phyloP scores from a whole-genome alignment of 345 rosid genomes.

The Gossypium mustelinum region DNA sequence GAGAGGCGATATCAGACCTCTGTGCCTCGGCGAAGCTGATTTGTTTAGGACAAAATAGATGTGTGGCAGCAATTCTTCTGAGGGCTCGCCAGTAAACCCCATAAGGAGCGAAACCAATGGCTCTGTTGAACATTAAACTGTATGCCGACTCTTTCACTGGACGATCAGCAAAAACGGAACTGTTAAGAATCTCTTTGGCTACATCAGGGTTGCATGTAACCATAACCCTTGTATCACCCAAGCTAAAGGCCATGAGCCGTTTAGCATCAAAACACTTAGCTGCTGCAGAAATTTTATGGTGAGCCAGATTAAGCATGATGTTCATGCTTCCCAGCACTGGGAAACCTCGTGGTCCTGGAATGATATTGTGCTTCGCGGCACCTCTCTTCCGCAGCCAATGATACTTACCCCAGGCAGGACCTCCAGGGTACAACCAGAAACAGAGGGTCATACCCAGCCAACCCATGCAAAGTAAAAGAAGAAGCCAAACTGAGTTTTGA shows the following conservation, averaged over 20 bases:
- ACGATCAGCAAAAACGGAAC: constrained; percentile 61
- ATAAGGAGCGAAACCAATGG: constrained; percentile 77
- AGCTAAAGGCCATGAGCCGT: constrained; percentile 71
- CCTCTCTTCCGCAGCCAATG: constrained; percentile 16
- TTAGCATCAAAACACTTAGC: constrained; percentile 42
- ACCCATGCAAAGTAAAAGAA: constrained; percentile 28
- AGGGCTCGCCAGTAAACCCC: constrained; percentile 75
- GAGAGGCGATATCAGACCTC: constrained; percentile 37
- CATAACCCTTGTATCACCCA: constrained; percentile 58
- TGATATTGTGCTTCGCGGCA: constrained; percentile 44
- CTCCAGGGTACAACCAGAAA: constrained; percentile 62
- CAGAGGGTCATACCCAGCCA: constrained; percentile 42
- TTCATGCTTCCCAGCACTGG: constrained; percentile 64
- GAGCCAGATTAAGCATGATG: constrained; percentile 59
- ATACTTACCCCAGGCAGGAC: constrained; percentile 71
- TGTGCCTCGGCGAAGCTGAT: constrained; percentile 41
- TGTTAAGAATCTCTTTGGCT: constrained; percentile 61
- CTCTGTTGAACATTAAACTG: constrained; percentile 64
- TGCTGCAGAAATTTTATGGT: constrained; percentile 40
- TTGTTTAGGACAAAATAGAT: constrained; percentile 60
- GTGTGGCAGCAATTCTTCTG: constrained; percentile 51
- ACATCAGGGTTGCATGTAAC: constrained; percentile 67
- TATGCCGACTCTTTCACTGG: constrained; percentile 77
- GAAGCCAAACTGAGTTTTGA: constrained; percentile 31
- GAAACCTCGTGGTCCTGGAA: constrained; percentile 71